Evolutionary conservation across 1,139 yeast species (phyloP).

Genomic region (Taphrina flavorubra): DNA sequence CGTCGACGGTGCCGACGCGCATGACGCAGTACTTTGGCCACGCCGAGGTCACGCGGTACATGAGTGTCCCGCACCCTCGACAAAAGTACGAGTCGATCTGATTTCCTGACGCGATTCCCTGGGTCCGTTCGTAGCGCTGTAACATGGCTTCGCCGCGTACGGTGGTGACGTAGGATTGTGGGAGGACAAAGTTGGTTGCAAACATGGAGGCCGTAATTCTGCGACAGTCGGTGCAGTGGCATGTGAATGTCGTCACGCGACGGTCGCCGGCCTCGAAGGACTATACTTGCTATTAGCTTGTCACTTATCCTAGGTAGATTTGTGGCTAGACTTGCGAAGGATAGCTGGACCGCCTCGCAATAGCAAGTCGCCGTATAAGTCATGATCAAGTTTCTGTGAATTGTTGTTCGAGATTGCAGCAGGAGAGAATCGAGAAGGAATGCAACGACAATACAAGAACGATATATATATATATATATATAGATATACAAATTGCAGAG

Average conservation of each 20-base stretch:
- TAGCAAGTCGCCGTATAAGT: constrained; percentile 9
- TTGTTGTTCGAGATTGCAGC: too few relatives aligned
- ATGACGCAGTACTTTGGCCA: constrained; percentile 11
- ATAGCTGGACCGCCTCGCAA: constrained; percentile 12
- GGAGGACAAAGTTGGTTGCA: constrained; percentile 6
- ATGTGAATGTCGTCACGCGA: constrained; percentile 9
- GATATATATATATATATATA: too few relatives aligned
- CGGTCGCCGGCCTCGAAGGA: constrained; percentile 5
- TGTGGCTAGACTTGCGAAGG: background rate
- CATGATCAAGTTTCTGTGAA: too few relatives aligned
- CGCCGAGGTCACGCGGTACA: constrained; percentile 6
- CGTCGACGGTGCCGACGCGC: constrained; percentile 24
- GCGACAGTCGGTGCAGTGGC: constrained; percentile 28
- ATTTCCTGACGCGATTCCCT: background rate
- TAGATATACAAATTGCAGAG: too few relatives aligned
- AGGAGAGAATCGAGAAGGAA: too few relatives aligned
- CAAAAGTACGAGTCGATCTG: background rate
- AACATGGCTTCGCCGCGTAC: background rate
- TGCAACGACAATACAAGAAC: too few relatives aligned
- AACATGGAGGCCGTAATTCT: constrained; percentile 14
- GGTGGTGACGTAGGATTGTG: background rate
- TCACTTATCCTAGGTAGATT: background rate
- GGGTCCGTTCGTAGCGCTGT: background rate
- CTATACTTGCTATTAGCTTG: background rate
- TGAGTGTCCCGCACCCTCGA: constrained; percentile 5